A percentile compares a stretch with the other conserved stretches of the same genome.
These are phyloP conservation scores for Solanum appendiculatum DNA, from an alignment of 257 asterid genomes.

Conservation along the genomic window DNA sequence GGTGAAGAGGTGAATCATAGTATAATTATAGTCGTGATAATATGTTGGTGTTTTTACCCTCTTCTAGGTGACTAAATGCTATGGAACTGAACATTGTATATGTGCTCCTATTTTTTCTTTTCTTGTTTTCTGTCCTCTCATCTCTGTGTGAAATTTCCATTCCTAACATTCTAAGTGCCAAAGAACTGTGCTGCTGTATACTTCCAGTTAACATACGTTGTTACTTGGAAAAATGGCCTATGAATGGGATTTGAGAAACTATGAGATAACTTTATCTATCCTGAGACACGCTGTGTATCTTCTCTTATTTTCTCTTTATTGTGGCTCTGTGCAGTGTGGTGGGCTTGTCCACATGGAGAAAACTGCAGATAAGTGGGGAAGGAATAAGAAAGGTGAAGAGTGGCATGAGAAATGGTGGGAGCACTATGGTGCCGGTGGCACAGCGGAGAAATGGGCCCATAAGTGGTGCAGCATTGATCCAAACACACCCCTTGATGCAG, in stretches of 20 bases:
- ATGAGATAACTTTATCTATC: background rate
- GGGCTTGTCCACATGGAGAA: constrained; percentile 73
- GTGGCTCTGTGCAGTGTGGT: constrained; percentile 32
- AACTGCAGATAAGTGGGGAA: constrained; percentile 99
- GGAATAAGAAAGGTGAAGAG: constrained; percentile 70
- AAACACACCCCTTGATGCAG: constrained; percentile 64
- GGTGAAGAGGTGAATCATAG: background rate
- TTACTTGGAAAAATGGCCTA: background rate
- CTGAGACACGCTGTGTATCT: background rate
- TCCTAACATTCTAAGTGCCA: background rate
- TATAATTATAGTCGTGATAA: background rate
- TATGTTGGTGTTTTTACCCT: background rate
- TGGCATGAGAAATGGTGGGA: constrained; percentile 99
- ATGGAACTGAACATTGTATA: background rate
- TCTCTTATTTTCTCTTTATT: background rate
- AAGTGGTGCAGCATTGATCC: constrained; percentile 96
- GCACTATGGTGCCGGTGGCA: constrained; percentile 71
- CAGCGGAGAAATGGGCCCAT: constrained; percentile 89
- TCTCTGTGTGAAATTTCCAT: background rate
- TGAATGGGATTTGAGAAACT: background rate
- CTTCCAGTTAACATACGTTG: background rate
- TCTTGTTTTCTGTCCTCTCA: background rate
- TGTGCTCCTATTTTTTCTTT: background rate
- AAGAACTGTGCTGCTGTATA: background rate
- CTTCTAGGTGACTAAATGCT: background rate